Evolutionary conservation across 2,329 filamentous ascomycete species (phyloP), one percentile per base, ranked within the genome.

Genomic region (Phoma sp.): DNA sequence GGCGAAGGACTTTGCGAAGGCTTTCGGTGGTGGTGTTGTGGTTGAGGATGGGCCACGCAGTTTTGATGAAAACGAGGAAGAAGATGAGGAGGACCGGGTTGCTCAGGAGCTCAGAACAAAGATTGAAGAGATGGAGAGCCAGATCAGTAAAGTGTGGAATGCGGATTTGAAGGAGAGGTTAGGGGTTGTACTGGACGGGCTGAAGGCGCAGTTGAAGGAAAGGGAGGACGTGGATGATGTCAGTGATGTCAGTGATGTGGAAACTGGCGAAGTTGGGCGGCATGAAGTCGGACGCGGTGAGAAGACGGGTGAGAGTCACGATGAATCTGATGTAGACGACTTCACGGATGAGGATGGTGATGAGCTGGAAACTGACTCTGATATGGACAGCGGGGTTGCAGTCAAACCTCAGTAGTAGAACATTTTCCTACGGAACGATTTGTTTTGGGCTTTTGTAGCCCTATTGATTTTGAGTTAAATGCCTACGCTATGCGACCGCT

Each of bases 1-100:
- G 76, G 82, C 84, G 0, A 72, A 73, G 11, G 77, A 80, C 0
- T 88, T 88, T 60, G 76, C 76, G 7, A 60, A 62, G 4, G 78
- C 75, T 0, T 86, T 84, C 66, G 81, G 78, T 0, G 68, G 75
- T 23, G 72, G 70, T 1, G 46, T 80, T 5, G 60, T 67, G 7
- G 56, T 72, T 36, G 56, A 78, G 65, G 23, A 65, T 53, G 53
- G 81, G 1, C 77, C 66, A 73, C 51, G 78, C 73, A 10, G 76
- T 72, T 75, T 80, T 52, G 72, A 74, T 9, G 74, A 54, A 1
- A 75, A 61, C 1, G 52, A 60, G 7, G 60, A 68, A 0, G 67
- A 69, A 0, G 67, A 70, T 1, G 62, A 65, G 1, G 63, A 64
- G 11, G 60, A 62, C 15, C 64, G 66, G 34, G 64, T 61, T 2